Evolutionary conservation across 345 rosid genomes (phyloP).

Genomic region (Mallotus nudiflorus): DNA sequence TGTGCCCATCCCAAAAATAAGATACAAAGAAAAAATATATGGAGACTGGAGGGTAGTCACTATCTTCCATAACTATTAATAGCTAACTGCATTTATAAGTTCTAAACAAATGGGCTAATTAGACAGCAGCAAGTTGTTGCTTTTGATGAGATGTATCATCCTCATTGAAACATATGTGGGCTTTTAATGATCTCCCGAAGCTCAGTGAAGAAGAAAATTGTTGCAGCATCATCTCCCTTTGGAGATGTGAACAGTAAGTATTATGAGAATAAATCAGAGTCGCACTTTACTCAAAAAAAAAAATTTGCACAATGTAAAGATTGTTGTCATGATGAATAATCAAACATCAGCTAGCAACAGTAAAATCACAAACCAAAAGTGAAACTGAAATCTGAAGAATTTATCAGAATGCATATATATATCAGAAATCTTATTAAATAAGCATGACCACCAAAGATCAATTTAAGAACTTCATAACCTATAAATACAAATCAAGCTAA

Average conservation of each 20-base stretch:
- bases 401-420: too few species aligned
- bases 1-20: slow-evolving; percentile 13
- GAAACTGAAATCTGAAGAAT: too few species aligned
- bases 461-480: too few species aligned
- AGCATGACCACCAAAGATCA: too few species aligned
- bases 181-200: slow-evolving; percentile 32
- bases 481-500: too few species aligned
- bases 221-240: slow-evolving; percentile 59
- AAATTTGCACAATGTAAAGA: too few species aligned
- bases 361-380: too few species aligned
- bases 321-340: too few species aligned
- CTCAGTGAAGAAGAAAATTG: slow-evolving; percentile 37
- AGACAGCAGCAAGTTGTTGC: slow-evolving; percentile 68
- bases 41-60: slow-evolving; percentile 20
- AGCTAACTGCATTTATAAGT: slow-evolving; percentile 32
- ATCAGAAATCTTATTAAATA: too few species aligned
- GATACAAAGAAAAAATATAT: neutral
- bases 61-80: slow-evolving; percentile 13
- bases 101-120: neutral
- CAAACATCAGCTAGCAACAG: too few species aligned
- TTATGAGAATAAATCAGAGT: too few species aligned
- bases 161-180: slow-evolving; percentile 53
- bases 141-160: slow-evolving; percentile 72
- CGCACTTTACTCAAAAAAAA: too few species aligned
- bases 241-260: slow-evolving; percentile 67